Evolutionary conservation across 1,284 basidiomycete species (phyloP).

Genomic region (Gymnopus androsaceus): DNA sequence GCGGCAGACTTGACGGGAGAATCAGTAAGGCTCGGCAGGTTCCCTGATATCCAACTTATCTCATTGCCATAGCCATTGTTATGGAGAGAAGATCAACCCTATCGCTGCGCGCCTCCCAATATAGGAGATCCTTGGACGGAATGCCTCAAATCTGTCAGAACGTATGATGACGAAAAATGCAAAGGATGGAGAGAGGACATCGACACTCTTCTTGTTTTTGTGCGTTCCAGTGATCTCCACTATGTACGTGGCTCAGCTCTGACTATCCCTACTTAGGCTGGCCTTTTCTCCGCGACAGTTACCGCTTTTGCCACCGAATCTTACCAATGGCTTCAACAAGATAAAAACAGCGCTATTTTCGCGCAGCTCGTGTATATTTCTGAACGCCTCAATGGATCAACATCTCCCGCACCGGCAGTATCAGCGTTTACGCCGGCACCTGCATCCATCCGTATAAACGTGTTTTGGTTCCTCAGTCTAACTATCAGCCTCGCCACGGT

Average conservation of each 20-base stretch:
- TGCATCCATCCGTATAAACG: slow-evolving; percentile 19
- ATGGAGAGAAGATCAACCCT: slow-evolving; percentile 12
- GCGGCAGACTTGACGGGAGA: no score
- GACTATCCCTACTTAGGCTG: no score
- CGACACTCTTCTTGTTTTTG: slow-evolving; percentile 24
- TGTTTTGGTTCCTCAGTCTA: slow-evolving; percentile 26
- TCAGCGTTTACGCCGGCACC: slow-evolving; percentile 1
- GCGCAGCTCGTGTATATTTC: slow-evolving; percentile 15
- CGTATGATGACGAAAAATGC: slow-evolving; percentile 21
- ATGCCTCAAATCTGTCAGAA: slow-evolving; percentile 13
- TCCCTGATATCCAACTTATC: no score
- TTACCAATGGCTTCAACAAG: slow-evolving; percentile 23
- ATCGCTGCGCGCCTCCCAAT: slow-evolving; percentile 8
- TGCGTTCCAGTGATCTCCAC: no score
- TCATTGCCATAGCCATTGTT: slow-evolving; percentile 4
- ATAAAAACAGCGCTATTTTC: slow-evolving; percentile 11
- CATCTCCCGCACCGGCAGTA: background rate
- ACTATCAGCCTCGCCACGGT: slow-evolving; percentile 23
- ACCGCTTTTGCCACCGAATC: slow-evolving; percentile 25
- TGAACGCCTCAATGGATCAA: background rate
- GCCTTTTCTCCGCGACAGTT: slow-evolving; percentile 24
- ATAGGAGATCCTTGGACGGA: slow-evolving; percentile 16
- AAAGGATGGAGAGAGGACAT: slow-evolving; percentile 24
- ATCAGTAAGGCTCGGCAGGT: no score
- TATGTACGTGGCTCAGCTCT: no score